These are phyloP conservation scores for Flaveria trinervia DNA, from an alignment of 129 eudicot genomes.

Conservation along the genomic window DNA sequence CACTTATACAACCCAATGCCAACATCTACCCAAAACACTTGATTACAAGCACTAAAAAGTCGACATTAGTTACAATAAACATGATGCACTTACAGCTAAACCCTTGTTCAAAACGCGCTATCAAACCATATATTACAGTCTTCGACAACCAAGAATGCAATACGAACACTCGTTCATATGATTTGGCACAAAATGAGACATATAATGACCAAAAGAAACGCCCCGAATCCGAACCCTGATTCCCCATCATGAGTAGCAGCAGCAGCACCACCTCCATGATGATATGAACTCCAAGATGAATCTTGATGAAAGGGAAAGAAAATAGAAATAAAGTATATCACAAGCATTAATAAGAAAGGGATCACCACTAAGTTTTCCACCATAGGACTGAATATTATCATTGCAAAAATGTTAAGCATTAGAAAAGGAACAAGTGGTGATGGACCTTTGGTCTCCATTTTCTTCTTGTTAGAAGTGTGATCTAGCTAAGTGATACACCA, in stretches of 20 bases:
- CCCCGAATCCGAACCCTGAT: conserved; percentile 35
- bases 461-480: conserved; percentile 14
- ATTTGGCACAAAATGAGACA: conserved; percentile 43
- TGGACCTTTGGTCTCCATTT: conserved; percentile 55
- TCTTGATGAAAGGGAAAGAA: conserved; percentile 29
- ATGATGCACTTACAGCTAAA: background rate
- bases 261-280: conserved; percentile 19
- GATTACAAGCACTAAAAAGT: conserved; percentile 17
- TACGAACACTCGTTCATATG: conserved; percentile 27
- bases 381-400: conserved; percentile 43
- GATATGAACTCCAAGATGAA: conserved; percentile 18
- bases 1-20: background rate
- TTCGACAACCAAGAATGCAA: conserved; percentile 10
- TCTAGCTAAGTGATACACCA: conserved; percentile 25
- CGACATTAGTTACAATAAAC: conserved; percentile 22
- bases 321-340: conserved; percentile 19
- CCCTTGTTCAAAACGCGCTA: background rate
- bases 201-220: conserved; percentile 42
- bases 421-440: conserved; percentile 61
- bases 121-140: conserved; percentile 18
- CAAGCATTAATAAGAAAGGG: conserved; percentile 36
- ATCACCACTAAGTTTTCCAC: conserved; percentile 37
- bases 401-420: conserved; percentile 49
- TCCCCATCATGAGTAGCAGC: conserved; percentile 26
- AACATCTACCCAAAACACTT: conserved; percentile 5